Conservation (phyloP, 441 rosid species). For the Erysimum cheiri region DNA sequence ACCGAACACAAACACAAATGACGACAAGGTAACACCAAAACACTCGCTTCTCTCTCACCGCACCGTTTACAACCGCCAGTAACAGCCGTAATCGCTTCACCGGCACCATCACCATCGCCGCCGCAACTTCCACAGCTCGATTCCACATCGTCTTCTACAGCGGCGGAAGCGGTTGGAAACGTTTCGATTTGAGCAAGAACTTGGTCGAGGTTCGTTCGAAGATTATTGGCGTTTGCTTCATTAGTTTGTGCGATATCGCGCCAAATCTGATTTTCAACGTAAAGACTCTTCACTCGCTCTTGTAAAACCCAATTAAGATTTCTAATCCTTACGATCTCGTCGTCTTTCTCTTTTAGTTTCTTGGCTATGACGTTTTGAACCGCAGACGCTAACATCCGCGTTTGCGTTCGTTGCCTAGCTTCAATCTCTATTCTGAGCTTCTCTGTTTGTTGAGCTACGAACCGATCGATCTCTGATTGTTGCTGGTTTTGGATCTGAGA, state of each 20-base stretch:
- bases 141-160: constrained; percentile 56
- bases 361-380: constrained; percentile 52
- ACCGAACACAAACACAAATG: constrained; percentile 75
- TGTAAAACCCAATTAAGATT: constrained; percentile 70
- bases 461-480: constrained; percentile 39
- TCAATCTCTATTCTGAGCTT: constrained; percentile 66
- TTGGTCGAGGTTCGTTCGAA: constrained; percentile 65
- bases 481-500: constrained; percentile 43
- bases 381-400: constrained; percentile 53
- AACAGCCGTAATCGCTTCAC: constrained; percentile 25
- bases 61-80: constrained; percentile 54
- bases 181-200: constrained; percentile 73
- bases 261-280: constrained; percentile 72
- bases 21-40: constrained; percentile 82
- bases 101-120: constrained; percentile 12
- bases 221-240: constrained; percentile 72
- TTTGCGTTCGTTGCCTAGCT: constrained; percentile 60
- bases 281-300: constrained; percentile 59
- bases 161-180: constrained; percentile 37
- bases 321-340: constrained; percentile 58
- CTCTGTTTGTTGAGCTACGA: constrained; percentile 50
- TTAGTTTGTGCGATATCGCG: constrained; percentile 71
- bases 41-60: constrained; percentile 70
- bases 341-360: constrained; percentile 68
- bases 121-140: constrained; percentile 76